Evolutionary conservation across 495 filamentous ascomycete species (phyloP), one percentile per base, ranked within the genome.

Genomic region (Penicillium chermesinum): DNA sequence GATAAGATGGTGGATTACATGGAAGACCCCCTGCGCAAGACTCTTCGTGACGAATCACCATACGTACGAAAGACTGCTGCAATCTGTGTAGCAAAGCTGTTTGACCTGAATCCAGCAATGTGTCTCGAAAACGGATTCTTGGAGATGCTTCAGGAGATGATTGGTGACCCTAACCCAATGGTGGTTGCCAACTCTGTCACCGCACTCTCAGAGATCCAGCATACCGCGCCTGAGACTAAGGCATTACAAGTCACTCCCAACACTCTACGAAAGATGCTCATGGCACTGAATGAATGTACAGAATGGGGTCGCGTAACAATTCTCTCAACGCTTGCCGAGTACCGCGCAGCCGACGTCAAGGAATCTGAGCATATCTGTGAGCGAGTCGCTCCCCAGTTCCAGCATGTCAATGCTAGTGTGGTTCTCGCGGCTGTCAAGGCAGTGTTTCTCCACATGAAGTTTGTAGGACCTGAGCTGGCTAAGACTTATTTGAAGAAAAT

Each of bases 1-100:
- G 93, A 97, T 52, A 99, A 99, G 71, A 99, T 99, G 86, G 88
- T 97, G 52, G 94, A 99, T 61, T 99, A 99, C 65, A 96, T 97
- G 93, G 93, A 99, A 69, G 93, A 97, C 64, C 93, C 93, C 17
- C 73, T 99, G 43, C 81, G 93, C 53, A 99, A 99, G 69, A 99
- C 93, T 14, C 76, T 99, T 53, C 85, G 86, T 59, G 93, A 98
- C 67, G 94, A 98, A 69, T 96, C 91, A 41, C 93, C 93, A 0
- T 98, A 98, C 71, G 93, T 98, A 36, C 87, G 93, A 59, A 98
- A 98, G 72, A 98, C 93, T 0, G 94, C 94, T 38, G 93, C 91
- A 6, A 91, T 98, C 51, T 97, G 93, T 63, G 93, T 98, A 17
- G 93, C 94, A 22, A 98, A 98, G 72, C 82, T 98, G 12, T 98